Evolutionary conservation across 169 alveolate species (phyloP).

Genomic region (Eimeria tenella): DNA sequence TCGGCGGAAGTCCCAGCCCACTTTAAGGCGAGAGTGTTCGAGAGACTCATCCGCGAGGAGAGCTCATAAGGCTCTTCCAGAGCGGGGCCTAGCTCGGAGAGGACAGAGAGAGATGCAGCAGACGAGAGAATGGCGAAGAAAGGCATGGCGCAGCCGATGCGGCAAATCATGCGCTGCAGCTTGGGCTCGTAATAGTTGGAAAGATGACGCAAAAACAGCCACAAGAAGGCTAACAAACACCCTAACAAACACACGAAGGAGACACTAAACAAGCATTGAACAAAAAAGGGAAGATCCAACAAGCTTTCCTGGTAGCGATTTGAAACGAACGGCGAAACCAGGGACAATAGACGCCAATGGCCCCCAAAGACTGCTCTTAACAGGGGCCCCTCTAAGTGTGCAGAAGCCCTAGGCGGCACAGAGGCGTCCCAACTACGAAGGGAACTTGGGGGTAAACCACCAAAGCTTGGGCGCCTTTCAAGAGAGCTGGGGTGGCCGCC

Average conservation of each 20-base stretch:
- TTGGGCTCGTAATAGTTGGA: constrained; percentile 49
- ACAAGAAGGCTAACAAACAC: constrained; percentile 16
- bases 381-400: no score
- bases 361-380: no score
- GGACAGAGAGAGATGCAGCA: constrained; percentile 33
- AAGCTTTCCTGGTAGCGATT: no score
- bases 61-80: neutral
- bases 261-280: neutral
- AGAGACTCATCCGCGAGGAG: neutral
- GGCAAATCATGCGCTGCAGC: constrained; percentile 57
- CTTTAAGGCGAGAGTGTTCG: neutral
- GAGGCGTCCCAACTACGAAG: no score
- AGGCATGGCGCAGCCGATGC: constrained; percentile 49
- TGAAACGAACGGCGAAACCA: no score
- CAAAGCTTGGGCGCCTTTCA: no score
- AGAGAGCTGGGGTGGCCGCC: no score
- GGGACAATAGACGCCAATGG: no score
- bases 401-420: no score
- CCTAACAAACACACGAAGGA: constrained; percentile 8
- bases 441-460: no score
- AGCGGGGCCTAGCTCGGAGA: neutral
- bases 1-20: neutral
- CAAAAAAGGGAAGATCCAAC: no score
- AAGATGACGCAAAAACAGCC: neutral
- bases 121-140: constrained; percentile 58